Base-by-base conservation (phyloP, 1,284 basidiomycete species). In the Austroboletus novae-zelandiae region DNA sequence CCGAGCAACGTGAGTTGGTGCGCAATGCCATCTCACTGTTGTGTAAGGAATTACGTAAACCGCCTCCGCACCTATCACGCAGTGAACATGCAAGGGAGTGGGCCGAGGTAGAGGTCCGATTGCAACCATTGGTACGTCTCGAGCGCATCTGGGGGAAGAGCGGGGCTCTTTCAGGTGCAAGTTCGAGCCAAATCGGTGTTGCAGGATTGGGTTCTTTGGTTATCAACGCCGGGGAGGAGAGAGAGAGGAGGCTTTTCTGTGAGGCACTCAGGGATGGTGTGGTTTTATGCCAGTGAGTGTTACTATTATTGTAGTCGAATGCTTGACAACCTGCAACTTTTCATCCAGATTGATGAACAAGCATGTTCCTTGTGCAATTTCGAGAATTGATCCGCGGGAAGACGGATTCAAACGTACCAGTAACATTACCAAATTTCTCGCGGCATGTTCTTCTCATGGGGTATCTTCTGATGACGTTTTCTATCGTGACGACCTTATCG, bases 201-300 rank as follows among this genome's bases (percentile, higher is more conserved):
- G 52, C 61, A 43, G 54, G 69, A 43, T 61, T 66, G 57, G 71
- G 57, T 51, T 72, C 64, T 32, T 68, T 60, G 51, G 61, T 74
- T 50, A 81, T 72, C 64, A 72, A 62, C 51, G 76, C 71, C 43
- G 83, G 84, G 30, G 89, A 89, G 66, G 88, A 91, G 57, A 74
- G 84, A 57, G 90, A 94, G 68, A 70, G 80, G 55, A 79, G 75
- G 51, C 67, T 82, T 32, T 93, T 94, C 62, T 76, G 77, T 42
- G 87, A 90, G 51, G 83, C 87, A 1, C 65, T 94, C 53, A 73
- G 82, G 58, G 92, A 95, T 72, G 92, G 92, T 2, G 88, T 86
- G 65, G 79, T 94, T 27, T 77, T 95, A 20, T 94, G 91, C 81
- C 85, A 91, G 91, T 93, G 85, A 83, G 47, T 55, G 42, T 58